Base-by-base conservation (phyloP, 306 rosid species). In the Gastrolobium villosum region DNA sequence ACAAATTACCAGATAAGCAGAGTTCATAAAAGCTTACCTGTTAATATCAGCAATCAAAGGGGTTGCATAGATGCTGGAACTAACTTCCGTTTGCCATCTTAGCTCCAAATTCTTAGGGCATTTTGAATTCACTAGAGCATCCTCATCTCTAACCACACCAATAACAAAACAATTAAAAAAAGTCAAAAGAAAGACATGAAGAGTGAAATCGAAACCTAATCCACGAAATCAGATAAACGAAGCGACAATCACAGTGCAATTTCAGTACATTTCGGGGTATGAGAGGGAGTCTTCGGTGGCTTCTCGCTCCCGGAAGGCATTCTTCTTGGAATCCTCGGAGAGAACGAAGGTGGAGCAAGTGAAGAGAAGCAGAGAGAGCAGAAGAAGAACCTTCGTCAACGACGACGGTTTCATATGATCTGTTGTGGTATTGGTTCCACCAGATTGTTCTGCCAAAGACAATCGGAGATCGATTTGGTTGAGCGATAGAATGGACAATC, bases 31-130 rank as follows among this genome's bases (percentile, higher is more conserved):
- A 56, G 15, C 7, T 10, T 73, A 95, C 99, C 98, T 88, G 87
- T 96, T 96, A 70, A 96, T 90, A 84, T 96, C 99, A 60, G 98
- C 93, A 77, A 96, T 68, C 93, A 96, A 89, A 28, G 99, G 99
- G 5, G 93, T 85, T 2, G 98, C 99, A 85, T 93, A 96, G 66
- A 96, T 88, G 65, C 99, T 96, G 49, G 99, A 93, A 81, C 98
- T 96, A 59, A 96, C 98, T 93, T 96, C 99, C 0, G 99, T 88
- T 79, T 96, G 97, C 99, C 99, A 96, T 87, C 98, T 84, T 9
- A 96, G 86, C 90, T 96, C 99, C 90, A 96, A 89, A 86, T 93
- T 90, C 89, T 82, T 85, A n/a, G 99, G 97, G 76, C 99, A 96
- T 70, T 79, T 87, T 0, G 99, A 71, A 85, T 91, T 93, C 80